These are phyloP conservation scores for Komagataella populi DNA, from an alignment of 805 yeast genomes.

Conservation along the genomic window DNA sequence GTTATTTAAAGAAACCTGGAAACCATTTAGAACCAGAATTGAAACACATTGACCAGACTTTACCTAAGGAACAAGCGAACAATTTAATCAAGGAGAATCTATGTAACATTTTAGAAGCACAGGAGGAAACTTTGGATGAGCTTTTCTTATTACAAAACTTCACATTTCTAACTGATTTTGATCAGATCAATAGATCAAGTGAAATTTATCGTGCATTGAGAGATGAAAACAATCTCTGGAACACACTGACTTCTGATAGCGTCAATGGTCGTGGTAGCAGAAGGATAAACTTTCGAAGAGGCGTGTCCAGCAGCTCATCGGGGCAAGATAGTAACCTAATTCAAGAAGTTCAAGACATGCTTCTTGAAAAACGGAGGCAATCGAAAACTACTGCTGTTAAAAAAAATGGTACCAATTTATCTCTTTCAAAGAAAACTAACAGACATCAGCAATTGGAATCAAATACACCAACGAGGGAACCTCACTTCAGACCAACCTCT, in stretches of 20 bases:
- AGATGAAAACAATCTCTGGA: conserved; percentile 24
- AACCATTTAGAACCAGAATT: not conserved
- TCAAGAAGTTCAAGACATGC: not conserved
- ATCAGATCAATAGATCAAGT: conserved; percentile 28
- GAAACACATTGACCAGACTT: not conserved
- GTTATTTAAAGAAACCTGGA: not conserved
- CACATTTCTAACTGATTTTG: conserved; percentile 47
- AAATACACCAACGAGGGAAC: conserved; percentile 6
- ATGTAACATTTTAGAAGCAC: conserved; percentile 28
- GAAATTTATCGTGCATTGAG: conserved; percentile 18
- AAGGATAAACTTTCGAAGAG: not conserved
- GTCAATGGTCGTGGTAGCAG: not conserved
- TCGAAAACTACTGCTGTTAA: not conserved
- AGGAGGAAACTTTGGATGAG: conserved; percentile 40
- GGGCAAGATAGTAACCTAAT: not conserved
- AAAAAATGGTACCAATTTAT: not conserved
- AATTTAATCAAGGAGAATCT: conserved; percentile 16
- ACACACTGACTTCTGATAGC: conserved; percentile 2
- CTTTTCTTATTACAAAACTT: conserved; percentile 50
- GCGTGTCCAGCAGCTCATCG: not conserved
- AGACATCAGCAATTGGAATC: conserved; percentile 3
- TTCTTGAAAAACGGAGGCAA: not conserved
- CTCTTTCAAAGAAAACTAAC: not conserved
- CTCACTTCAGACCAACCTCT: conserved; percentile 10
- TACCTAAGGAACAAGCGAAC: not conserved